Conservation (phyloP, 2,329 filamentous ascomycete species). For the Colletotrichum shisoi region DNA sequence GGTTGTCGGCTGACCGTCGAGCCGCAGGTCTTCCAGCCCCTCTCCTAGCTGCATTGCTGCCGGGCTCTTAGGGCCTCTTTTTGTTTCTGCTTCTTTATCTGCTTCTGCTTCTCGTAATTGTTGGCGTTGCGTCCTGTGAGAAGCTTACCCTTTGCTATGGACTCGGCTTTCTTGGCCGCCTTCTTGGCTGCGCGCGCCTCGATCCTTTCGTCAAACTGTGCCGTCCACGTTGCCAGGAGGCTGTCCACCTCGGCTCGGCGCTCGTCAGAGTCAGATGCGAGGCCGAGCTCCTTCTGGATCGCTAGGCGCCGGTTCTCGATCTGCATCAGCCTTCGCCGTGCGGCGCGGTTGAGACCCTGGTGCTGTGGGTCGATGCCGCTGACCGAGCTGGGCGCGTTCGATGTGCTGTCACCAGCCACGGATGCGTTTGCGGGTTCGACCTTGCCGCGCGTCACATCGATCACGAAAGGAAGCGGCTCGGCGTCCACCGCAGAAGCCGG, state of each 20-base stretch:
- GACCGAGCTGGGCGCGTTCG: slow-evolving; percentile 30
- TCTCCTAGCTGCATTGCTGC: slow-evolving; percentile 31
- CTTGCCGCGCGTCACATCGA: slow-evolving; percentile 32
- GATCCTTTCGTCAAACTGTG: slow-evolving; percentile 28
- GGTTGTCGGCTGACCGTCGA: slow-evolving; percentile 12
- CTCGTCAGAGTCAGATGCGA: slow-evolving; percentile 33
- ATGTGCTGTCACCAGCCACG: slow-evolving; percentile 21
- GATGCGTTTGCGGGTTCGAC: slow-evolving; percentile 1
- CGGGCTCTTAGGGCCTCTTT: slow-evolving; percentile 31
- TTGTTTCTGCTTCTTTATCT: slow-evolving; percentile 37
- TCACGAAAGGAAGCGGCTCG: slow-evolving; percentile 23
- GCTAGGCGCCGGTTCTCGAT: slow-evolving; percentile 30
- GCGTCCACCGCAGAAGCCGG: slow-evolving; percentile 10
- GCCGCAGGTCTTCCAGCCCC: slow-evolving; percentile 25
- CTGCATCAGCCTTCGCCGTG: slow-evolving; percentile 33
- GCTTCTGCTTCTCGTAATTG: slow-evolving; percentile 28
- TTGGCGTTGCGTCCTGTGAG: slow-evolving; percentile 28
- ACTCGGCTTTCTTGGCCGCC: slow-evolving; percentile 22
- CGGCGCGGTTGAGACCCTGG: slow-evolving; percentile 35
- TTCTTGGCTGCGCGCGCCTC: slow-evolving; percentile 31
- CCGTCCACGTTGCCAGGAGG: slow-evolving; percentile 28
- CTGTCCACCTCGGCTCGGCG: slow-evolving; percentile 31
- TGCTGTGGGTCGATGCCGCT: slow-evolving; percentile 23
- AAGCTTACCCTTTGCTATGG: slow-evolving; percentile 34
- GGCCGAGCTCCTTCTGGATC: slow-evolving; percentile 33